These are phyloP conservation scores for Closterium sp. DNA, from an alignment of 139 green algal species.

Conservation along the genomic window DNA sequence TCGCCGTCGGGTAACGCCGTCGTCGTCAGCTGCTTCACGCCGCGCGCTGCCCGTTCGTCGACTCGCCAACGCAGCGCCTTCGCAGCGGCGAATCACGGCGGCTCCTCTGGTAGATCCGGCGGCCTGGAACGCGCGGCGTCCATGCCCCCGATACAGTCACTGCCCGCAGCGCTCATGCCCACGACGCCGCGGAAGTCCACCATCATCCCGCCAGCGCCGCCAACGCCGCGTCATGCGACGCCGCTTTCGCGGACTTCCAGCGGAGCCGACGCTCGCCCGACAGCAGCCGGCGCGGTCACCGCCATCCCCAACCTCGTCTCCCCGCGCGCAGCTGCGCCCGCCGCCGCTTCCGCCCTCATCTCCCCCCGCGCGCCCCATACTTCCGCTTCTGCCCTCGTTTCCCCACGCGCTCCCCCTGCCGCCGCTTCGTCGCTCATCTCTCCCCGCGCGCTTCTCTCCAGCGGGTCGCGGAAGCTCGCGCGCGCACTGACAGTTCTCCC, in stretches of 20 bases:
- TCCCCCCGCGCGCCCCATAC: not conserved
- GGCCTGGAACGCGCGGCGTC: not conserved
- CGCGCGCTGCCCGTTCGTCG: not conserved
- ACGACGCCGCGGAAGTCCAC: not conserved
- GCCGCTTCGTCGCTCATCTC: not conserved
- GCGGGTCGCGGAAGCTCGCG: not conserved
- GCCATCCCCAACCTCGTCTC: no score
- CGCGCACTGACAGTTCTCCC: not conserved
- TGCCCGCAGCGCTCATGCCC: not conserved
- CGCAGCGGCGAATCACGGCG: not conserved
- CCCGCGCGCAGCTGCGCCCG: no score
- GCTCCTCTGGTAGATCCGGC: no score
- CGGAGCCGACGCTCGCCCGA: no score
- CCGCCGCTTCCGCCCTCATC: not conserved
- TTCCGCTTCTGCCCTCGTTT: no score
- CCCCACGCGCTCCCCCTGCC: not conserved
- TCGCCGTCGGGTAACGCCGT: not conserved
- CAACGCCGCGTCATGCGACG: no score
- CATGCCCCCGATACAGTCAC: not conserved
- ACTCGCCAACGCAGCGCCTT: not conserved
- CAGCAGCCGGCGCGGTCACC: no score
- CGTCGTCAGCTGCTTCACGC: not conserved
- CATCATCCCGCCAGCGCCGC: not conserved
- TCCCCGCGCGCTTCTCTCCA: not conserved
- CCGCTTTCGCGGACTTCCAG: not conserved